Evolutionary conservation across 2,329 filamentous ascomycete species (phyloP).

Genomic region (Didymella glomerata): DNA sequence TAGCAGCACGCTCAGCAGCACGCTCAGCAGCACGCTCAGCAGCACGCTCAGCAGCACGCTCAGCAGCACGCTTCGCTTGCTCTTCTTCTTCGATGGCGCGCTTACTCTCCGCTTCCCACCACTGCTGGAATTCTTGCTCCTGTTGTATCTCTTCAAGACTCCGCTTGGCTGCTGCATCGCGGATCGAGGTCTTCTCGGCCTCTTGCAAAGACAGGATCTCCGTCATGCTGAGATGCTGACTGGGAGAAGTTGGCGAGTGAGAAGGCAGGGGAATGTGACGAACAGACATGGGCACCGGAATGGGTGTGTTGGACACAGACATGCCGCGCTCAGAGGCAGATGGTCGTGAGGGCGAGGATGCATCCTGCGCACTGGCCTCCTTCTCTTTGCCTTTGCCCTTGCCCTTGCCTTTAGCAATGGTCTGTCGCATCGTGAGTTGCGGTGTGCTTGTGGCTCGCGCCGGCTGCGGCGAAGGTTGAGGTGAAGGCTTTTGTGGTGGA

Average conservation of each 20-base stretch:
- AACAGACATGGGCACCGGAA: conserved; percentile 55
- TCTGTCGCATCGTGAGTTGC: conserved; percentile 69
- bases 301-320: conserved; percentile 46
- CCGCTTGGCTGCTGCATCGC: conserved; percentile 85
- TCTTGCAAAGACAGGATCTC: conserved; percentile 91
- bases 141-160: conserved; percentile 94
- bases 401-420: conserved; percentile 53
- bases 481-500: conserved; percentile 21
- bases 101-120: conserved; percentile 89
- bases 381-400: conserved; percentile 36
- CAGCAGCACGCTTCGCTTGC: conserved; percentile 51
- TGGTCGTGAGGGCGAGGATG: conserved; percentile 37
- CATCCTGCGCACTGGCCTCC: conserved; percentile 24
- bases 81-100: conserved; percentile 70
- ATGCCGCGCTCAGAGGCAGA: conserved; percentile 44
- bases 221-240: conserved; percentile 76
- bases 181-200: conserved; percentile 81
- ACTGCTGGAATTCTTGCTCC: conserved; percentile 95
- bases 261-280: conserved; percentile 62
- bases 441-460: conserved; percentile 51
- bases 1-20: conserved; percentile 40
- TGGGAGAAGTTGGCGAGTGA: conserved; percentile 68
- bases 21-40: conserved; percentile 45
- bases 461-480: conserved; percentile 28
- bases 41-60: conserved; percentile 35